Conservation (phyloP, 2,329 filamentous ascomycete species). For the Claviceps quebecensis region DNA sequence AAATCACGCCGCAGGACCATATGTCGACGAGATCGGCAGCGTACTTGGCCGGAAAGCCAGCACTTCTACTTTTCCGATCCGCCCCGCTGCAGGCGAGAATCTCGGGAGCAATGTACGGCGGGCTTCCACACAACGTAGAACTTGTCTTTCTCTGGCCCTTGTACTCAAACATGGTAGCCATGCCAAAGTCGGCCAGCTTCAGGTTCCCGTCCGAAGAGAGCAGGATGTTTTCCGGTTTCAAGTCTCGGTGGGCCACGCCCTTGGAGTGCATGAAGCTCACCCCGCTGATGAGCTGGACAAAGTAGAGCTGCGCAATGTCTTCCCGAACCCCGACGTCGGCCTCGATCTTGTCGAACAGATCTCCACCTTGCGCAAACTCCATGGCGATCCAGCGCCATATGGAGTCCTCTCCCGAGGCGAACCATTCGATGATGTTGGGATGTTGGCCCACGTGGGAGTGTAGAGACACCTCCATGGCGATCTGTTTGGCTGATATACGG, state of each 20-base stretch:
- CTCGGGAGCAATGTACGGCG: constrained; percentile 94
- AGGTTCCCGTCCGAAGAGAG: constrained; percentile 72
- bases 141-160: constrained; percentile 71
- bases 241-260: constrained; percentile 81
- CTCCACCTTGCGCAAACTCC: constrained; percentile 89
- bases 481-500: constrained; percentile 75
- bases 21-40: constrained; percentile 74
- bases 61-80: constrained; percentile 33
- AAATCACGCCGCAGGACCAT: constrained; percentile 96
- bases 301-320: constrained; percentile 94
- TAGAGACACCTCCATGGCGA: constrained; percentile 80
- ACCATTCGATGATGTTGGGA: constrained; percentile 87
- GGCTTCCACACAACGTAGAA: constrained; percentile 84
- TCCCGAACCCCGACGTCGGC: constrained; percentile 89
- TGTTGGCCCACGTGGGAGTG: constrained; percentile 83
- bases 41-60: constrained; percentile 37
- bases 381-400: constrained; percentile 96
- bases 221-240: constrained; percentile 92
- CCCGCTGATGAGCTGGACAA: constrained; percentile 77
- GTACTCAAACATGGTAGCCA: constrained; percentile 87
- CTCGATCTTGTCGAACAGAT: constrained; percentile 98
- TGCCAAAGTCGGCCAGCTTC: constrained; percentile 92
- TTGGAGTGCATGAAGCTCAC: constrained; percentile 94
- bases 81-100: constrained; percentile 46
- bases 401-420: constrained; percentile 70